Evolutionary conservation across 176 grass and related monocot species (phyloP).

Genomic region (Zea mays): DNA sequence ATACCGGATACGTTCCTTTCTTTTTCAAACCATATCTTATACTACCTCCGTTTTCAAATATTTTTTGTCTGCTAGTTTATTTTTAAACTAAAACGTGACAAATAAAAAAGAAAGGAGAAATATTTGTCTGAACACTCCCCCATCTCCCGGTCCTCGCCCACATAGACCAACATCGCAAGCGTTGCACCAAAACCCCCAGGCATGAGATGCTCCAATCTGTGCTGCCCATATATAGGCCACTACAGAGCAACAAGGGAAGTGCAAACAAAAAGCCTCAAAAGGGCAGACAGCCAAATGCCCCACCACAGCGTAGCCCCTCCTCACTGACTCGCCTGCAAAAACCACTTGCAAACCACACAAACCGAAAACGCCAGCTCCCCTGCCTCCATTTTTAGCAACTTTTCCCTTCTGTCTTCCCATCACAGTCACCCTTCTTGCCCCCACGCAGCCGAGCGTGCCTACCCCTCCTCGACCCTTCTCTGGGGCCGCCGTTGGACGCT

Average conservation of each 20-base stretch:
- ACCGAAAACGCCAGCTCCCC: slow-evolving; percentile 42
- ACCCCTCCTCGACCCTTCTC: slow-evolving; percentile 12
- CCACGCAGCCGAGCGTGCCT: not conserved
- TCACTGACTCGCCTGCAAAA: slow-evolving; percentile 37
- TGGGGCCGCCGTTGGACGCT: not conserved
- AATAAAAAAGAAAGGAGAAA: no score
- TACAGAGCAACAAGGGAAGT: not conserved
- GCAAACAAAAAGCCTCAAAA: slow-evolving; percentile 1
- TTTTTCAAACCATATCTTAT: no score
- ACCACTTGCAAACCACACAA: slow-evolving; percentile 49
- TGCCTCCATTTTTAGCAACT: slow-evolving; percentile 41
- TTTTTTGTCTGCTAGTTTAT: no score
- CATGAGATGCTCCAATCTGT: slow-evolving; percentile 24
- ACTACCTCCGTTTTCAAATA: no score
- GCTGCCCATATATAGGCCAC: not conserved
- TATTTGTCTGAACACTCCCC: no score
- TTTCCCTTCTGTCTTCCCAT: slow-evolving; percentile 34
- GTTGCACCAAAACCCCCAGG: slow-evolving; percentile 3
- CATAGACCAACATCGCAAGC: slow-evolving; percentile 21
- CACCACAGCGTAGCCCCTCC: slow-evolving; percentile 14
- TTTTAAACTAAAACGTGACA: no score
- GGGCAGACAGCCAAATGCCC: slow-evolving; percentile 3
- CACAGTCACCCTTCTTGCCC: not conserved
- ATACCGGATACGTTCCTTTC: no score
- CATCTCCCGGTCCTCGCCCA: not conserved